These are phyloP conservation scores for Pyrus hybrid DNA, from an alignment of 331 rosid genomes.

Conservation along the genomic window DNA sequence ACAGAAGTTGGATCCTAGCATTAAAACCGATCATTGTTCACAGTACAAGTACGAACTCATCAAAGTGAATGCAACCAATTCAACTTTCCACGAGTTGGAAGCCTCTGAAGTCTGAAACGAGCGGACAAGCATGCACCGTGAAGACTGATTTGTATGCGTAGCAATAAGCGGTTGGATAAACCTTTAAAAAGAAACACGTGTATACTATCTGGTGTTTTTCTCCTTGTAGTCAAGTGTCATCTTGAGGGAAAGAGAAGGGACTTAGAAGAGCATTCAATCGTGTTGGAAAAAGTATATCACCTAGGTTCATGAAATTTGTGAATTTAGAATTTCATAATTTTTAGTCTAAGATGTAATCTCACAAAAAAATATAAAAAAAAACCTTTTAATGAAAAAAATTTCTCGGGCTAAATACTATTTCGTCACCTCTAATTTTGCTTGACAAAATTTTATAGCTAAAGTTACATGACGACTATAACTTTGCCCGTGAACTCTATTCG, in stretches of 20 bases:
- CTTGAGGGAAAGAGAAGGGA: background rate
- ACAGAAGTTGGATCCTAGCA: background rate
- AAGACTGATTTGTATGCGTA: background rate
- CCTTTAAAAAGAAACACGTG: too few species aligned
- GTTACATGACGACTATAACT: rapidly evolving
- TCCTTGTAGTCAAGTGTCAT: too few species aligned
- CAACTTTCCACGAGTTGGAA: constrained; percentile 1
- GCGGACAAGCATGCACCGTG: background rate
- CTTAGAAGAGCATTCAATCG: too few species aligned
- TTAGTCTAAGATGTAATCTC: too few species aligned
- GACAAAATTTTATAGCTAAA: too few species aligned
- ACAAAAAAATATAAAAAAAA: too few species aligned
- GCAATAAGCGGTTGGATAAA: background rate
- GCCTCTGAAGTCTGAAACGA: background rate
- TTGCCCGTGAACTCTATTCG: too few species aligned
- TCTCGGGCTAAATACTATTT: too few species aligned
- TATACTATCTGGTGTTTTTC: too few species aligned
- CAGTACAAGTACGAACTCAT: background rate
- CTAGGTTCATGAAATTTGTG: background rate
- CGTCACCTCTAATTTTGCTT: too few species aligned
- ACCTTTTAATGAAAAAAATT: too few species aligned
- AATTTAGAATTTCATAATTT: background rate
- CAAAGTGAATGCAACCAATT: background rate
- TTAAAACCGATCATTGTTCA: background rate
- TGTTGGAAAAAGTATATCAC: too few species aligned